These are phyloP conservation scores for Aspergillus sp. DNA, from an alignment of 2,329 filamentous ascomycete species.

Conservation along the genomic window DNA sequence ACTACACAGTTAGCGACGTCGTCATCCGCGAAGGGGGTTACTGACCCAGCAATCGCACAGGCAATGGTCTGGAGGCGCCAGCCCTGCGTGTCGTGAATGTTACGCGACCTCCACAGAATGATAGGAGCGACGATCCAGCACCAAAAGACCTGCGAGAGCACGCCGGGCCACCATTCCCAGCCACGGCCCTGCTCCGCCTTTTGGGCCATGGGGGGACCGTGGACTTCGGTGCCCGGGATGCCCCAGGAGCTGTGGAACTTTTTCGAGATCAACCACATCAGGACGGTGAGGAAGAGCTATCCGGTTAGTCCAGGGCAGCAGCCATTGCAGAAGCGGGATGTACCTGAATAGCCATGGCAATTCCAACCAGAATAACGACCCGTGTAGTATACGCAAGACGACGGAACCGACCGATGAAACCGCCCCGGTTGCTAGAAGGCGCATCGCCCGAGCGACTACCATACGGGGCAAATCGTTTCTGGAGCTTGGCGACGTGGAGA, in stretches of 20 bases:
- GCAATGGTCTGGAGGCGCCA: constrained; percentile 68
- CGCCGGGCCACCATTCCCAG: constrained; percentile 63
- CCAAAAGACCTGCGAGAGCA: constrained; percentile 39
- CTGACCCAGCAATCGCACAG: constrained; percentile 50
- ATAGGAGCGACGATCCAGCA: constrained; percentile 27
- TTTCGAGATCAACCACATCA: constrained; percentile 67
- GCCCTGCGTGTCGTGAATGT: constrained; percentile 67
- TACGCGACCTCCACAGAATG: constrained; percentile 64
- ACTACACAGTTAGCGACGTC: constrained; percentile 38
- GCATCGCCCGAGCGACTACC: constrained; percentile 13
- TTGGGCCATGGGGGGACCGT: constrained; percentile 49
- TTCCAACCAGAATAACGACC: constrained; percentile 48
- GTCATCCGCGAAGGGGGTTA: constrained; percentile 27
- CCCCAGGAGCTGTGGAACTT: constrained; percentile 64
- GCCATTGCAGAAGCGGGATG: too few species aligned
- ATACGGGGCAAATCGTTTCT: constrained; percentile 50
- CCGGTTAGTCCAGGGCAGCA: too few species aligned
- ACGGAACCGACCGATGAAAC: constrained; percentile 29
- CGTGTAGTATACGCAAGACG: constrained; percentile 32
- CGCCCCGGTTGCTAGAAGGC: constrained; percentile 2
- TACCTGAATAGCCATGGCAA: constrained; percentile 64
- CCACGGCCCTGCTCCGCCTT: constrained; percentile 52
- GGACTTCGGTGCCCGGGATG: constrained; percentile 58
- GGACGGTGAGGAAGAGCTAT: constrained; percentile 61
- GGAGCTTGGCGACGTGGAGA: constrained; percentile 61